A percentile compares a stretch with the other conserved stretches of the same genome.
phyloP scores from a whole-genome alignment of 441 rosid species.

The Jatropha podagrica region DNA sequence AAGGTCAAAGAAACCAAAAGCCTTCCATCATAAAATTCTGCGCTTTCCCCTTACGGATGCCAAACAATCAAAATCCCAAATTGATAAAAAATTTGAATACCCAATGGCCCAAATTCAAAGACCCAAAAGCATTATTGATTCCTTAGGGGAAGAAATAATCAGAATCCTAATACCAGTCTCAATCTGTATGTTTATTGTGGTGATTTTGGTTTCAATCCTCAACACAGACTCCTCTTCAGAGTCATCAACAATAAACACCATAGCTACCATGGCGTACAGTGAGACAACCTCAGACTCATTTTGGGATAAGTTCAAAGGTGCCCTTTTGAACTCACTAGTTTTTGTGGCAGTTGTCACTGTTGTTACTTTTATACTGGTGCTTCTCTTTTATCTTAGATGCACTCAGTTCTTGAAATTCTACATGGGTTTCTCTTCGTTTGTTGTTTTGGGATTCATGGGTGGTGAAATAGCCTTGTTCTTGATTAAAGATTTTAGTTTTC shows the following conservation, averaged over 20 bases:
- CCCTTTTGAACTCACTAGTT: conserved; percentile 73
- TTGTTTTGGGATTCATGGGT: conserved; percentile 76
- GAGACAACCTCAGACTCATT: conserved; percentile 72
- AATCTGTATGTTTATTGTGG: conserved; percentile 84
- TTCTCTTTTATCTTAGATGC: conserved; percentile 85
- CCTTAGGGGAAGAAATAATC: conserved; percentile 83
- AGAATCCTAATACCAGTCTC: conserved; percentile 83
- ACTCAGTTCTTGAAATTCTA: conserved; percentile 64
- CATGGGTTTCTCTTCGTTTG: conserved; percentile 89
- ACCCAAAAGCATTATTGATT: conserved; percentile 54
- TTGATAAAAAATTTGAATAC: conserved; percentile 24
- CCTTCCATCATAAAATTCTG: not conserved
- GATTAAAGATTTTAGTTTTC: conserved; percentile 51
- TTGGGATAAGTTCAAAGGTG: conserved; percentile 83
- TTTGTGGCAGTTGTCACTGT: conserved; percentile 71
- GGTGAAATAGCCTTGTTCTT: conserved; percentile 66
- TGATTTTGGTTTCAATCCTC: conserved; percentile 63
- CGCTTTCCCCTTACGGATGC: not conserved
- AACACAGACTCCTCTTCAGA: conserved; percentile 51
- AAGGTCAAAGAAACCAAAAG: not conserved
- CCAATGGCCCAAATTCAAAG: conserved; percentile 61
- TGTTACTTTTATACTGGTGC: conserved; percentile 76
- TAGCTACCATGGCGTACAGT: conserved; percentile 75
- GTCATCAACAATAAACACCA: conserved; percentile 41
- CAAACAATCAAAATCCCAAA: conserved; percentile 18